A percentile compares a stretch with the other conserved stretches of the same genome.
Conservation (phyloP, 169 alveolate genomes). For the Ophryocystis elektroscirrha region DNA sequence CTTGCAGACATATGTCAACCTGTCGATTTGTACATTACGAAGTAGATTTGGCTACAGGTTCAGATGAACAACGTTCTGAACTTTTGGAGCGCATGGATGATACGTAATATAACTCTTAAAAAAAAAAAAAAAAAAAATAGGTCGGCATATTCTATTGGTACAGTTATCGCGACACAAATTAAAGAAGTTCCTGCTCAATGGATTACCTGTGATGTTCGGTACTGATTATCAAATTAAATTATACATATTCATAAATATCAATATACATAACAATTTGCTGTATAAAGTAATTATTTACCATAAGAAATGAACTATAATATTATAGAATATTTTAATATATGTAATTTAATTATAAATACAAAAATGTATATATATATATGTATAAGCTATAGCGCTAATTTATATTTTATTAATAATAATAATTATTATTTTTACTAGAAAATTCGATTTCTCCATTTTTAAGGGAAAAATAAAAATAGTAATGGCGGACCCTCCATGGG, state of each 20-base stretch:
- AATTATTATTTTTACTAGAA: constrained; percentile 30
- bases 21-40: constrained; percentile 70
- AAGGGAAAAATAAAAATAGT: constrained; percentile 64
- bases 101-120: no score
- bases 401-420: background rate
- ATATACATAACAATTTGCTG: background rate
- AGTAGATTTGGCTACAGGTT: constrained; percentile 39
- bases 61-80: constrained; percentile 5
- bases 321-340: background rate
- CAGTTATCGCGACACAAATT: constrained; percentile 3
- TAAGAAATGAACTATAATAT: background rate
- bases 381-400: background rate
- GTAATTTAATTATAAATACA: background rate
- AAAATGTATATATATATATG: background rate
- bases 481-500: constrained; percentile 95
- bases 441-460: constrained; percentile 54
- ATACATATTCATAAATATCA: background rate
- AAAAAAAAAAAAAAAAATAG: constrained; percentile 9
- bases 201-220: constrained; percentile 47
- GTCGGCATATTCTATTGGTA: constrained; percentile 11
- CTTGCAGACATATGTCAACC: constrained; percentile 65
- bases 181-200: constrained; percentile 38
- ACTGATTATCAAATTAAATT: background rate
- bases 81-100: constrained; percentile 3
- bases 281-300: background rate